These are phyloP conservation scores for Ammopiptanthus mongolicus DNA, from an alignment of 306 rosid species.

Conservation along the genomic window DNA sequence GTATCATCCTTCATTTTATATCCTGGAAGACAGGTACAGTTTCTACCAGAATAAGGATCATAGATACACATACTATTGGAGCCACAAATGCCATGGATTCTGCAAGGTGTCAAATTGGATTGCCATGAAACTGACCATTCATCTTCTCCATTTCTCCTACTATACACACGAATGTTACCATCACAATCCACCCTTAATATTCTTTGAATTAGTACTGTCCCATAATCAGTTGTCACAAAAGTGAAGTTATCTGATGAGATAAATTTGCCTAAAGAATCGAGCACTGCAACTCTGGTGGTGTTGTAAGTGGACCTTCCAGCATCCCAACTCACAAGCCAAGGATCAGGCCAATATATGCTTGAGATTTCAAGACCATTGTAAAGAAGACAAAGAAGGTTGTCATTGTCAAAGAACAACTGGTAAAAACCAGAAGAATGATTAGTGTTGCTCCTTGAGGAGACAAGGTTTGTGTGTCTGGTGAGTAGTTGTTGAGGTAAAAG, in stretches of 20 bases:
- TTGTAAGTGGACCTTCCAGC: slow-evolving; percentile 38
- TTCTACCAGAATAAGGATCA: neutral
- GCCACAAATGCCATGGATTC: slow-evolving; percentile 51
- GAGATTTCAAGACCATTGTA: slow-evolving; percentile 50
- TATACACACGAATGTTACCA: slow-evolving; percentile 48
- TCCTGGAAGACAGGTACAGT: slow-evolving; percentile 43
- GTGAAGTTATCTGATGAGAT: slow-evolving; percentile 43
- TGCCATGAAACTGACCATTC: slow-evolving; percentile 51
- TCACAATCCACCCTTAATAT: slow-evolving; percentile 42
- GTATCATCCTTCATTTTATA: slow-evolving; percentile 11
- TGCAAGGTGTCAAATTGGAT: slow-evolving; percentile 35
- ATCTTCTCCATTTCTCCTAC: slow-evolving; percentile 14
- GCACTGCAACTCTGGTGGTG: slow-evolving; percentile 35
- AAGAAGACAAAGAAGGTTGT: slow-evolving; percentile 45
- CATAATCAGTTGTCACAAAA: slow-evolving; percentile 36
- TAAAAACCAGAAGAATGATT: slow-evolving; percentile 52
- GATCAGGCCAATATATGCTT: slow-evolving; percentile 49
- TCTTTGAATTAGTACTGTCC: slow-evolving; percentile 28
- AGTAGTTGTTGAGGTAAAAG: slow-evolving; percentile 42
- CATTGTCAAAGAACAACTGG: slow-evolving; percentile 36
- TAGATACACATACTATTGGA: slow-evolving; percentile 34
- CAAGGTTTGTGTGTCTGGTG: slow-evolving; percentile 26
- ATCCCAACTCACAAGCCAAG: slow-evolving; percentile 33
- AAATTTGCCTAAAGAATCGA: slow-evolving; percentile 41
- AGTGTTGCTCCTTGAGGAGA: slow-evolving; percentile 44